Base-by-base conservation (phyloP, 345 rosid species). In the Capsella bursapastoris region DNA sequence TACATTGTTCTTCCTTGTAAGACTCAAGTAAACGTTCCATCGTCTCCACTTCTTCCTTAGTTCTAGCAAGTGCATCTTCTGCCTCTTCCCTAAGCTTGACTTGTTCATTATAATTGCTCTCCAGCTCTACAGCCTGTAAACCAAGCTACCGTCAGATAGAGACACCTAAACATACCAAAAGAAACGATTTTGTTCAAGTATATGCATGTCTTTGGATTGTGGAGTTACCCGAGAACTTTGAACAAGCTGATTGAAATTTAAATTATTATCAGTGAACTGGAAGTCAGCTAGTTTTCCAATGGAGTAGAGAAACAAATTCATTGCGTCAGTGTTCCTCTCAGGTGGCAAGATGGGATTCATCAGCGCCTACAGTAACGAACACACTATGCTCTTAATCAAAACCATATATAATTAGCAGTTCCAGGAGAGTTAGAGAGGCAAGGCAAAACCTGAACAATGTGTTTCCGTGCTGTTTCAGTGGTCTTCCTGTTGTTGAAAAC, bases 91-190 rank as follows among this genome's bases (percentile, higher is more conserved):
- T 55, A n/a, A 60, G 69, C 44, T 41, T 74, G 16, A 63, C 70
- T 72, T 68, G 69, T 44, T 64, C 73, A 25, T 27, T 31, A 57
- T 74, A 79, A 18, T 44, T 76, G 12, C 28, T 75, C 78, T 84
- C 77, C 15, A 80, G 15, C 68, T 75, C 81, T 41, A 2, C 60
- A 29, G 41, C 80, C 89, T 83, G 68, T 14, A 57, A n/a, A 31
- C 18, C 47, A 63, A 27, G 14, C 5, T 37, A 3, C 10, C 15
- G 37, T 47, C 3, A 32, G 31, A 41, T 5, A 32, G 31, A 41
- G 25, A 67, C 1, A 14, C 14, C 15, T 6, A n/a, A 13, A 7
- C 22, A 52, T 8, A 52, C 43, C 41, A 68, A 57, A 44, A 3
- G 27, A 29, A 22, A 22, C 25, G 25, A 22, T 22, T 22, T 28